Conservation (phyloP, 768 basidiomycete species). For the Boletellus sp. region DNA sequence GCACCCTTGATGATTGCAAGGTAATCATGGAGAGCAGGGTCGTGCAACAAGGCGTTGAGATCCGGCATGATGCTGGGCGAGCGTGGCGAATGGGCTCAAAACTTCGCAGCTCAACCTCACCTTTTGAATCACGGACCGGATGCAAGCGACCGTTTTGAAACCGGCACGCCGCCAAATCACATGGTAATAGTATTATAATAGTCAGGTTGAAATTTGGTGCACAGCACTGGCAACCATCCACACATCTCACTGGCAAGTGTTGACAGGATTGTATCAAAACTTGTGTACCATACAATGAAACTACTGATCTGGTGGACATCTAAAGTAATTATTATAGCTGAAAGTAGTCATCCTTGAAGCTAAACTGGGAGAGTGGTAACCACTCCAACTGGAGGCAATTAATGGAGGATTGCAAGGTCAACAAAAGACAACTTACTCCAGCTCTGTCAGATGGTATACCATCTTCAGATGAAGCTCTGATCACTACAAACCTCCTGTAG, state of each 20-base stretch:
- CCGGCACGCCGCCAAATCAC: slow-evolving; percentile 22
- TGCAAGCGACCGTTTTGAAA: neutral
- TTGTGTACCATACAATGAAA: neutral
- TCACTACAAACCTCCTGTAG: slow-evolving; percentile 64
- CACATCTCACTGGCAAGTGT: neutral
- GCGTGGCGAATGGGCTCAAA: neutral
- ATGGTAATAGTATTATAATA: slow-evolving; percentile 5
- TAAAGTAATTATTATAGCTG: slow-evolving; percentile 2
- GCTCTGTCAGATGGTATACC: slow-evolving; percentile 27
- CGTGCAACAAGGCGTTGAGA: slow-evolving; percentile 30
- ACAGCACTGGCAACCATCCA: too few species aligned
- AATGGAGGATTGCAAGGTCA: neutral
- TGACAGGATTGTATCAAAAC: neutral
- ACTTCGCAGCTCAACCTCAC: neutral
- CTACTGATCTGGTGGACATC: neutral
- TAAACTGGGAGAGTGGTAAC: slow-evolving; percentile 41
- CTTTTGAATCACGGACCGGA: neutral
- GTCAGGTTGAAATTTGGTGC: too few species aligned
- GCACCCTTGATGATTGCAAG: slow-evolving; percentile 94
- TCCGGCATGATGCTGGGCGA: slow-evolving; percentile 24
- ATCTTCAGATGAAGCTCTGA: slow-evolving; percentile 39
- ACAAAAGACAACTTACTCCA: slow-evolving; percentile 41
- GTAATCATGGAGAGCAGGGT: slow-evolving; percentile 85
- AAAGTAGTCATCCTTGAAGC: slow-evolving; percentile 59
- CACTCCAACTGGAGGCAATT: slow-evolving; percentile 53